Percentiles rank a stretch among this genome's conserved stretches.
Evolutionary conservation across 768 basidiomycete species (phyloP).

Genomic region (Leccinellum rugosiceps): DNA sequence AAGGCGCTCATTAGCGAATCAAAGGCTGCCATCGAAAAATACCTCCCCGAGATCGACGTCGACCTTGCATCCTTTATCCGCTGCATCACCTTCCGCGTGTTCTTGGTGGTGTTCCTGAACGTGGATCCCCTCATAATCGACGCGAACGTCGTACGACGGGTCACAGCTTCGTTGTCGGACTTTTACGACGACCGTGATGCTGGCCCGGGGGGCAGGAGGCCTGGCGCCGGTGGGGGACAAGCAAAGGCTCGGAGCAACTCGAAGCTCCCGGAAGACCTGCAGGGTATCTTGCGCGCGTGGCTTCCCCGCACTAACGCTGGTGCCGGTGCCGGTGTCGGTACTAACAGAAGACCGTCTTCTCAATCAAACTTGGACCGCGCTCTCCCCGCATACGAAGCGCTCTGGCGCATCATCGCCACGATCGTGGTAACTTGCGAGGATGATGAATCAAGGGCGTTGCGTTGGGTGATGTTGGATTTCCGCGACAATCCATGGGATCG

Average conservation of each 20-base stretch:
- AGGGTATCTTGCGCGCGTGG: constrained; percentile 37
- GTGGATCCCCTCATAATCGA: constrained; percentile 22
- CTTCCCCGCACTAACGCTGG: constrained; percentile 29
- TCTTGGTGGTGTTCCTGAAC: constrained; percentile 42
- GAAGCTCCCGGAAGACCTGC: constrained; percentile 33
- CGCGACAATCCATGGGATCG: constrained; percentile 30
- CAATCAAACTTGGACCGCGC: constrained; percentile 44
- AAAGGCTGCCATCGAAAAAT: constrained; percentile 4
- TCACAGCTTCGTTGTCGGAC: constrained; percentile 42
- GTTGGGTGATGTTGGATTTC: constrained; percentile 36
- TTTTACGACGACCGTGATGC: constrained; percentile 36
- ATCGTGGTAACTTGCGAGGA: constrained; percentile 35
- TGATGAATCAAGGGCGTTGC: constrained; percentile 15
- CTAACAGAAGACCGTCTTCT: background rate
- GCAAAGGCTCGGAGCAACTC: background rate
- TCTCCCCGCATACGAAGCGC: constrained; percentile 58
- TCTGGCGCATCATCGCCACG: constrained; percentile 59
- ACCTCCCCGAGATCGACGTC: constrained; percentile 13
- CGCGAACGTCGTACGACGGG: constrained; percentile 30
- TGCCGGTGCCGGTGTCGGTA: background rate
- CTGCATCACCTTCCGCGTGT: constrained; percentile 40
- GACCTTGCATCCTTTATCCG: constrained; percentile 43
- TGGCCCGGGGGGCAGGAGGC: background rate
- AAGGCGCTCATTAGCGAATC: constrained; percentile 10
- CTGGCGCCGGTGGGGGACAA: background rate